Base-by-base conservation (phyloP, 2,329 filamentous ascomycete genomes). In the Akanthomyces uredinophilus region DNA sequence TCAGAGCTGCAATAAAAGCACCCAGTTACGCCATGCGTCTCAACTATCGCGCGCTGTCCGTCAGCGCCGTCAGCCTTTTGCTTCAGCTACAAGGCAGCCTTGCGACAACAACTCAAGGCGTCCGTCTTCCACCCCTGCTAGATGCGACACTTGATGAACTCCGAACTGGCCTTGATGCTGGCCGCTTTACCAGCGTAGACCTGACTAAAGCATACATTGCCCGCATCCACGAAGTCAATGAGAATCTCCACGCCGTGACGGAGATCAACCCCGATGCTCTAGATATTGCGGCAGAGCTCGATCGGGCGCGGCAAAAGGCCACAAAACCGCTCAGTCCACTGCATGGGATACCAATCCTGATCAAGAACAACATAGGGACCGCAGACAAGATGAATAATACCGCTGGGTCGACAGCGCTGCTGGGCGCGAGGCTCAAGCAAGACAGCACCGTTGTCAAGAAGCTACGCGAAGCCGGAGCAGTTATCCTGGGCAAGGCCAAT, bases 331-430 rank as follows among this genome's bases (percentile, higher is more conserved):
- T 59, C 1, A 72, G 81, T 0, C 83, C 84, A 2, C 75, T 88
- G 0, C 85, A 89, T 68, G 87, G 87, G 6, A 79, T 89, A 4
- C 87, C 87, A 0, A 81, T 89, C 27, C 72, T 89, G 5, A 77
- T 89, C 73, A 90, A 90, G 71, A 83, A 87, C 72, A 88, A 87
- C 68, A 87, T 90, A 54, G 86, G 82, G 16, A 89, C 86, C 0
- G 70, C 73, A 2, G 86, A 89, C 68, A 70, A 77, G 63, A 86
- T 88, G 84, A 81, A 85, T 68, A 88, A 84, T 65, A 86, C 75
- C 0, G 76, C 86, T 3, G 87, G 87, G 3, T 90, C 87, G 0
- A 87, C 81, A 64, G 81, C 85, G 1, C 76, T 91, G 0, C 68
- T 86, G 0, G 85, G 86, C 0, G 81, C 86, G 10, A 82, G 79